Evolutionary conservation across 495 filamentous ascomycete species (phyloP), one percentile per base, ranked within the genome.

Genomic region (Penicillium steckii): DNA sequence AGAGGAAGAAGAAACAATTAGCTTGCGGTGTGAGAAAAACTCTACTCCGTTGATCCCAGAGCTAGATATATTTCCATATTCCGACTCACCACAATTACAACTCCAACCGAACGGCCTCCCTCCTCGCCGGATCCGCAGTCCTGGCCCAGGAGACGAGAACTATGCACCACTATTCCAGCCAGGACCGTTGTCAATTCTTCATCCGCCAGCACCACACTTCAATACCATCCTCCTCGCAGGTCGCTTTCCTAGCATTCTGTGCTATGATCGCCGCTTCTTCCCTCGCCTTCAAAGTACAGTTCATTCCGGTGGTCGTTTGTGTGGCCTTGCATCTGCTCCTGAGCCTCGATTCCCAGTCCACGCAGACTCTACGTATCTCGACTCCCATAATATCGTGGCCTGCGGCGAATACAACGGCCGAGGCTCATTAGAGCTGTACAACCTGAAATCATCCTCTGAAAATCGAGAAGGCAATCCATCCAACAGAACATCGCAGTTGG

Each of bases 371-470:
- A 79, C 27, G 42, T 84, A 48, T 6, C 72, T 71, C 8, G 77
- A 80, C 2, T 77, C 79, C 9, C 75, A 83, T 46, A 87, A 82
- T 4, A 70, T 97, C 33, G 82, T 93, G 27, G 91, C 91, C 15
- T 89, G 87, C 50, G 93, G 91, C n/a, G 91, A 95, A 65, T 97
- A 97, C 70, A 95, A 95, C 52, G 90, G 89, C 17, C 87, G 92
- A 61, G 93, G 93, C 5, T 91, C 89, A 0, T 75, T 97, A 8
- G 93, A 97, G 62, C 71, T 95, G n/a, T 96, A 96, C 67, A 82
- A 82, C 43, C 69, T 94, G 8, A 59, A 59, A 6, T 52, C 77
- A 27, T 61, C 62, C n/a, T 57, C 60, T 12, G 30, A 59, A 23
- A 45, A 66, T 21, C 23, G 35, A 21, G 40, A 55, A 8, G 49